phyloP scores from a whole-genome alignment of 768 basidiomycete genomes.

The Pleurotus giganteus region DNA sequence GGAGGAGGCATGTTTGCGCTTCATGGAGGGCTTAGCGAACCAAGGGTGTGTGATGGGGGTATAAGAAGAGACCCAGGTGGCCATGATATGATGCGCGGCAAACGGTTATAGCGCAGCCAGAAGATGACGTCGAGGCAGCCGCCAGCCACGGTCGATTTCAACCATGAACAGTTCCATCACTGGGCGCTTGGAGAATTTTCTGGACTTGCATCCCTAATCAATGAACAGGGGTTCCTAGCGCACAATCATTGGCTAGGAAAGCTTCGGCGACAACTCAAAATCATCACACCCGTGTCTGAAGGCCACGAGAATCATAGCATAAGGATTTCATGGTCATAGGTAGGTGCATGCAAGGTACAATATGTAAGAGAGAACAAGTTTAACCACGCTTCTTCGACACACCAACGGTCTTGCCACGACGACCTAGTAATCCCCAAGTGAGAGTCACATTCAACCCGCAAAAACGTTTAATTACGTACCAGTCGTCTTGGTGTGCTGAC shows the following conservation, averaged over 20 bases:
- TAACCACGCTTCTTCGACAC: conserved; percentile 87
- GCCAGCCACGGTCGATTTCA: background rate
- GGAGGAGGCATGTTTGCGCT: conserved; percentile 36
- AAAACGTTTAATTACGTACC: conserved; percentile 45
- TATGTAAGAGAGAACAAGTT: conserved; percentile 8
- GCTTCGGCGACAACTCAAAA: too few species aligned
- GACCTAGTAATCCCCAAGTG: conserved; percentile 46
- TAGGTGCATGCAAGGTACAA: conserved; percentile 1
- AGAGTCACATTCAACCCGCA: background rate
- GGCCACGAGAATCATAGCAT: background rate
- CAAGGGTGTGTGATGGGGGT: conserved; percentile 39
- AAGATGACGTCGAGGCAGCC: background rate
- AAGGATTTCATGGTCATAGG: background rate
- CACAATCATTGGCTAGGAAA: too few species aligned
- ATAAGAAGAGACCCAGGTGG: conserved; percentile 23
- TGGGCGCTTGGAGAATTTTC: conserved; percentile 5
- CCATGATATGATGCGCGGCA: conserved; percentile 1
- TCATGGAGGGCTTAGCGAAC: conserved; percentile 35
- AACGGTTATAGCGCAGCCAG: background rate
- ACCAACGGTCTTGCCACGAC: conserved; percentile 95
- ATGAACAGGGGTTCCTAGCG: background rate
- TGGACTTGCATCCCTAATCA: background rate
- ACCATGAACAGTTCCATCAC: background rate
- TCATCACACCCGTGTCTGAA: too few species aligned
- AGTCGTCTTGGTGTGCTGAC: conserved; percentile 99